Base-by-base conservation (phyloP, 306 rosid genomes). In the Dalbergia oliveri region DNA sequence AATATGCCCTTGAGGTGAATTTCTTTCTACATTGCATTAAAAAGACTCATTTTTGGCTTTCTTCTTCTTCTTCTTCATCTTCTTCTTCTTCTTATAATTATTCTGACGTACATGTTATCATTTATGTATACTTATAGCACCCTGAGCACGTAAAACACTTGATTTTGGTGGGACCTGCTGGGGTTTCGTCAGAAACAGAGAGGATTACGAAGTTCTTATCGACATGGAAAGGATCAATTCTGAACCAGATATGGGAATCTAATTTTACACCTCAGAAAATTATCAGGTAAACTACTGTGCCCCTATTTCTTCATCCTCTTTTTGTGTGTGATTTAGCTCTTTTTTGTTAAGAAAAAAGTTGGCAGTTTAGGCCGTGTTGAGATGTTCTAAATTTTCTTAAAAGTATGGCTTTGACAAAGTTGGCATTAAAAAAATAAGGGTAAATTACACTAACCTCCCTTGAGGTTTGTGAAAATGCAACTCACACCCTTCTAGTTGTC, bases 161-260 rank as follows among this genome's bases (percentile, higher is more conserved):
- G 83, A 84, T 96, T 87, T 85, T 96, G 82, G 99, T 91, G 19
- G 99, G 99, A 75, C 73, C 99, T 75, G 97, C 88, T 68, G 99
- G 99, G 13, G 60, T 95, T 85, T 75, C 96, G 18, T 58, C 89
- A 0, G 96, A 90, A 77, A 49, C 91, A 66, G 96, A 93, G 89
- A n/a, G 89, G 84, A 8, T 93, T 83, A 84, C 83, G 16, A 82
- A 63, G 87, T 90, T 93, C 63, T 84, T 92, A 89, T 82, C 96
- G 34, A 89, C 98, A 9, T 96, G 98, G 99, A 91, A 91, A 87
- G 98, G 99, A 82, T 90, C 97, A 35, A 26, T 93, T 68, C 44
- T 91, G 80, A 93, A 83, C 72, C 98, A 89, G 79, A 86, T 96
- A 82, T 96, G 99, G 99, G 97, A 96, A 79, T 93, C 99, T 81